Evolutionary conservation across 225 moss, liverwort and hornwort species (phyloP).

Genomic region (Anthoceros angustus): DNA sequence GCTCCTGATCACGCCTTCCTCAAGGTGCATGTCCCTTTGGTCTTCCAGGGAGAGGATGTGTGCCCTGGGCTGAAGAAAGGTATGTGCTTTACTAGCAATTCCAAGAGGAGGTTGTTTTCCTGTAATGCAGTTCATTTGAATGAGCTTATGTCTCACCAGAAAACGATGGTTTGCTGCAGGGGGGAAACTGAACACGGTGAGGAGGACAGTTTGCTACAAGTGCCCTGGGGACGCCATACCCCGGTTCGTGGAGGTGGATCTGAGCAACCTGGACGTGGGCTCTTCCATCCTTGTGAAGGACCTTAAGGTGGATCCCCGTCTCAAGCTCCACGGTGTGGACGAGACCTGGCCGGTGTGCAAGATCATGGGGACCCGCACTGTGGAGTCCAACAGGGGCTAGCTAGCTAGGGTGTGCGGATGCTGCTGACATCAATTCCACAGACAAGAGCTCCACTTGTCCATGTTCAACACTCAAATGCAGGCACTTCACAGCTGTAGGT

Average conservation of each 20-base stretch:
- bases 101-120: background rate
- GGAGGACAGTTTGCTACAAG: slow-evolving; percentile 41
- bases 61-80: slow-evolving; percentile 76
- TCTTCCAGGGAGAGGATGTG: slow-evolving; percentile 81
- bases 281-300: slow-evolving; percentile 53
- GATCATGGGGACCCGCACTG: slow-evolving; percentile 74
- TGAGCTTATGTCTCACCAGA: background rate
- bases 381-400: slow-evolving; percentile 11
- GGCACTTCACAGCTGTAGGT: no score
- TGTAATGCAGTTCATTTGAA: background rate
- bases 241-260: slow-evolving; percentile 63
- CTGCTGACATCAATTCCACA: no score
- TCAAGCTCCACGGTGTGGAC: slow-evolving; percentile 42
- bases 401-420: background rate
- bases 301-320: slow-evolving; percentile 26
- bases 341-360: slow-evolving; percentile 68
- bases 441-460: no score
- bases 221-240: slow-evolving; percentile 75
- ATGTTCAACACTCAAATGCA: no score
- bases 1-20: slow-evolving; percentile 42
- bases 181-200: slow-evolving; percentile 79
- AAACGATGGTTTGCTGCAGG: slow-evolving; percentile 18
- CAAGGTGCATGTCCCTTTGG: slow-evolving; percentile 64
- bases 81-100: slow-evolving; percentile 5
- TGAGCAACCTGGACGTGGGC: slow-evolving; percentile 67